Evolutionary conservation across 139 green algal species (phyloP), one percentile per base, ranked within the genome.

Genomic region (Ettlia oleoabundans): DNA sequence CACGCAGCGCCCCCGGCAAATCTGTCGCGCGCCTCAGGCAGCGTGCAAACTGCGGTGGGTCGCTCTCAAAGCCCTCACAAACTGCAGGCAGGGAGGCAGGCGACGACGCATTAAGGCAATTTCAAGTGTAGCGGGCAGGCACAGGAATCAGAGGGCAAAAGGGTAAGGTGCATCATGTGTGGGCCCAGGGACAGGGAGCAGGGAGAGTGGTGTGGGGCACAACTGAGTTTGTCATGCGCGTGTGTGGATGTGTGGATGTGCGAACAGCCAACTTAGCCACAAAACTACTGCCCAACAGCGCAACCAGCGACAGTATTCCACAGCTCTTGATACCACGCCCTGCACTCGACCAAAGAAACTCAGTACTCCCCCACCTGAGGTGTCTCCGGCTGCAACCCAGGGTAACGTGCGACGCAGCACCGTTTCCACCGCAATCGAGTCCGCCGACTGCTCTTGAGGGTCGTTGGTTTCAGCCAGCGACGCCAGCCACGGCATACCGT

Each of bases 401-500:
- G n/a, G n/a, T n/a, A n/a, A n/a, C n/a, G n/a, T n/a, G n/a, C n/a
- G n/a, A n/a, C n/a, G n/a, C 47, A 0, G 35, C 33, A 18, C 30
- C 35, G 30, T 33, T 2, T 21, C 4, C n/a, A 5, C 33, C 51
- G 22, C 19, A 51, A 5, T 35, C 33, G 13, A 53, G 10, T 8
- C 43, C 24, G 47, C 1, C 21, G 4, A 33, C 24, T 41, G 33
- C 35, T 22, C 35, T 2, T 33, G 10, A 30, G 5, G 42, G 10
- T 22, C 26, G 28, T 61, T n/a, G 0, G 28, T 32, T 32, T 65
- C 28, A 41, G n/a, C 6, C 28, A 62, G 28, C 1, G 28, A 37
- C 58, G 38, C 58, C 58, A 81, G 38, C 28, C 15, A 24, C 28
- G 75, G 75, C 58, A 81, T 40, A 9, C 55, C 55, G 19, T 62